A percentile compares a stretch with the other conserved stretches of the same genome.
Conservation (phyloP, 2,329 filamentous ascomycete species). For the Fonsecaea pugnacius region DNA sequence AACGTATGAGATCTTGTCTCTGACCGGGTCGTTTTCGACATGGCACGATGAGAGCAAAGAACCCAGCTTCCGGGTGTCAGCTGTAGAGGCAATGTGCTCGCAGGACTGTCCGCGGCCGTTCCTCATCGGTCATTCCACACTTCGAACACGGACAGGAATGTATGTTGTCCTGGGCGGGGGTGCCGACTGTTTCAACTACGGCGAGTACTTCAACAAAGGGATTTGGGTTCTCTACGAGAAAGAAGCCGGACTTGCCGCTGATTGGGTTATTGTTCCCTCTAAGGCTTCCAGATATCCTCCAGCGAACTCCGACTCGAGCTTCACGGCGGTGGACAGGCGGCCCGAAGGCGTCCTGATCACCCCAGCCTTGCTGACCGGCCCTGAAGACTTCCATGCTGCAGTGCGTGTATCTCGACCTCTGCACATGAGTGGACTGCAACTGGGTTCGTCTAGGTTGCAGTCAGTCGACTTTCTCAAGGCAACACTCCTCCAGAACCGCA, state of each 20-base stretch:
- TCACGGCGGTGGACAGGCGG: slow-evolving; percentile 2
- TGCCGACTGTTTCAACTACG: slow-evolving; percentile 88
- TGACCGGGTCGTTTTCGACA: slow-evolving; percentile 38
- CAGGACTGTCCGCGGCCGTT: slow-evolving; percentile 61
- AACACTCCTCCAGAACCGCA: slow-evolving; percentile 66
- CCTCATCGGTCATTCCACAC: slow-evolving; percentile 69
- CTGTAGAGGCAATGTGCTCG: slow-evolving; percentile 37
- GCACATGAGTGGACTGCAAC: slow-evolving; percentile 61
- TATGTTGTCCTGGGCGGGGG: slow-evolving; percentile 76
- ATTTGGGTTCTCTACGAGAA: slow-evolving; percentile 54
- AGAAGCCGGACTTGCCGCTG: slow-evolving; percentile 37
- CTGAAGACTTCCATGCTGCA: slow-evolving; percentile 8
- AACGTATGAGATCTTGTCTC: slow-evolving; percentile 59
- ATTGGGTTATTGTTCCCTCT: slow-evolving; percentile 42
- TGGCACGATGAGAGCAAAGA: slow-evolving; percentile 31
- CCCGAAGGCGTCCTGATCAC: slow-evolving; percentile 15
- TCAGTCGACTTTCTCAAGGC: slow-evolving; percentile 80
- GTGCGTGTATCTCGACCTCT: slow-evolving; percentile 18
- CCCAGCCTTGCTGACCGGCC: background rate
- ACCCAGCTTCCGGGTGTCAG: slow-evolving; percentile 36
- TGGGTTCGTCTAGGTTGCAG: slow-evolving; percentile 69
- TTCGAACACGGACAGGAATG: slow-evolving; percentile 52
- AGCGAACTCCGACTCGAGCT: slow-evolving; percentile 12
- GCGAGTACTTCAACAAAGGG: slow-evolving; percentile 77
- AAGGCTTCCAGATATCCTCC: slow-evolving; percentile 14